Evolutionary conservation across 768 basidiomycete species (phyloP).

Genomic region (Termitomyces sp.): DNA sequence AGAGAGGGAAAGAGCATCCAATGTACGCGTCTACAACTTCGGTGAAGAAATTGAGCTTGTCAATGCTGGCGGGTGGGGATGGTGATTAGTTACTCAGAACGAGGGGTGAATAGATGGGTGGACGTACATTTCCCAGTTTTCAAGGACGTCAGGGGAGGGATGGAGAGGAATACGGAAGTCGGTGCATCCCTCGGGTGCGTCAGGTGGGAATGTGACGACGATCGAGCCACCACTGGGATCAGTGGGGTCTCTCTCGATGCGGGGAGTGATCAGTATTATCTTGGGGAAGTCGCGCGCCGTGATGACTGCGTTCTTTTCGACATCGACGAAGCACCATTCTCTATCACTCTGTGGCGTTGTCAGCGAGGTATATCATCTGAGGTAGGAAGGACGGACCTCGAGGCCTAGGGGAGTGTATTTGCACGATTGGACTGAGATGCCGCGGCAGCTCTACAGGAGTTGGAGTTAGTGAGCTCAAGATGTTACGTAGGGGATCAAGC

Average conservation of each 20-base stretch:
- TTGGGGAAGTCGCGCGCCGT: conserved; percentile 66
- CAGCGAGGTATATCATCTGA: too few relatives aligned
- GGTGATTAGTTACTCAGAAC: not conserved
- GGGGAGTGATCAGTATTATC: conserved; percentile 65
- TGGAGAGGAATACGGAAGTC: conserved; percentile 57
- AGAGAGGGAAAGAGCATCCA: conserved; percentile 39
- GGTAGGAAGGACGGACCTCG: conserved; percentile 41
- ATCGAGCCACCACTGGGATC: conserved; percentile 47
- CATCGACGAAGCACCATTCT: conserved; percentile 66
- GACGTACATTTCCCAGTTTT: conserved; percentile 56
- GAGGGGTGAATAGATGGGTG: not conserved
- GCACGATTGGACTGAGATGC: conserved; percentile 53
- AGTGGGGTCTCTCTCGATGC: conserved; percentile 42
- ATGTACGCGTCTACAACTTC: conserved; percentile 64
- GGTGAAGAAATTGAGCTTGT: conserved; percentile 49
- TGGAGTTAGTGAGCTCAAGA: not conserved
- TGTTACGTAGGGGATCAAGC: not conserved
- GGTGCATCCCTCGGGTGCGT: conserved; percentile 52
- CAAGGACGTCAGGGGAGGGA: conserved; percentile 46
- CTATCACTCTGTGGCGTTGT: conserved; percentile 56
- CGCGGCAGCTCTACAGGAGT: conserved; percentile 60
- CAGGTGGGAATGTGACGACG: conserved; percentile 56
- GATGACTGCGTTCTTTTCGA: conserved; percentile 46
- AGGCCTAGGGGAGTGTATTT: conserved; percentile 61
- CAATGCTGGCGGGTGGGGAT: conserved; percentile 35